A percentile compares a stretch with the other conserved stretches of the same genome.
These are phyloP conservation scores for Phytopythium cucurbitacearum DNA, from an alignment of 352 stramenopile genomes.

Conservation along the genomic window DNA sequence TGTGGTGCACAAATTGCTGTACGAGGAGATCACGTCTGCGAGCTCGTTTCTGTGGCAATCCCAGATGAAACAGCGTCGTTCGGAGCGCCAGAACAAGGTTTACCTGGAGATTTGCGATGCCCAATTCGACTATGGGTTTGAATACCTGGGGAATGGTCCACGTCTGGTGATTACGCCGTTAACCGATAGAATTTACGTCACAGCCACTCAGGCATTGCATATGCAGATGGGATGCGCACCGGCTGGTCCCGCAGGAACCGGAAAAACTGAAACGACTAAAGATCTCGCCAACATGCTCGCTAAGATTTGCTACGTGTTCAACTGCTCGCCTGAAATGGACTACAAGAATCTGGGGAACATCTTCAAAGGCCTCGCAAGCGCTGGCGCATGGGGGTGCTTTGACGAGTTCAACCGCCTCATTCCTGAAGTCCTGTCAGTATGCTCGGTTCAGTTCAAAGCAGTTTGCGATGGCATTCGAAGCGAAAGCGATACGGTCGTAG, in stretches of 20 bases:
- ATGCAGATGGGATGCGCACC: constrained; percentile 95
- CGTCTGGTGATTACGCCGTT: constrained; percentile 93
- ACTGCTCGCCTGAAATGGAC: constrained; percentile 95
- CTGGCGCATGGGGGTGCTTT: constrained; percentile 94
- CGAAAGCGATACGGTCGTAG: constrained; percentile 77
- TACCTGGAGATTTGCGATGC: constrained; percentile 90
- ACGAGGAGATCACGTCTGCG: constrained; percentile 68
- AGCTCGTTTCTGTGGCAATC: constrained; percentile 92
- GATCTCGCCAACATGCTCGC: constrained; percentile 91
- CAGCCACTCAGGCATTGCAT: constrained; percentile 91
- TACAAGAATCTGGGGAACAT: constrained; percentile 95
- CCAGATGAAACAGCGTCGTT: constrained; percentile 85
- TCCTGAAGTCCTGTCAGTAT: constrained; percentile 91
- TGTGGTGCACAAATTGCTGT: constrained; percentile 89
- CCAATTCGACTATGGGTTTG: constrained; percentile 92
- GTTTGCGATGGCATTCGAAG: constrained; percentile 92
- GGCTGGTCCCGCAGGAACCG: constrained; percentile 83
- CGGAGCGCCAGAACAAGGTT: constrained; percentile 41
- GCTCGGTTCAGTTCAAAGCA: constrained; percentile 93
- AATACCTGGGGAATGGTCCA: constrained; percentile 93
- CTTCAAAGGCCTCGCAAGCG: constrained; percentile 92
- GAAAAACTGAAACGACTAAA: constrained; percentile 96
- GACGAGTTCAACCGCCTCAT: constrained; percentile 95
- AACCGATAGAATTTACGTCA: constrained; percentile 95
- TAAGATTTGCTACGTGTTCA: constrained; percentile 94